Conservation (phyloP, 2,329 filamentous ascomycete species). For the Aspergillus niger region DNA sequence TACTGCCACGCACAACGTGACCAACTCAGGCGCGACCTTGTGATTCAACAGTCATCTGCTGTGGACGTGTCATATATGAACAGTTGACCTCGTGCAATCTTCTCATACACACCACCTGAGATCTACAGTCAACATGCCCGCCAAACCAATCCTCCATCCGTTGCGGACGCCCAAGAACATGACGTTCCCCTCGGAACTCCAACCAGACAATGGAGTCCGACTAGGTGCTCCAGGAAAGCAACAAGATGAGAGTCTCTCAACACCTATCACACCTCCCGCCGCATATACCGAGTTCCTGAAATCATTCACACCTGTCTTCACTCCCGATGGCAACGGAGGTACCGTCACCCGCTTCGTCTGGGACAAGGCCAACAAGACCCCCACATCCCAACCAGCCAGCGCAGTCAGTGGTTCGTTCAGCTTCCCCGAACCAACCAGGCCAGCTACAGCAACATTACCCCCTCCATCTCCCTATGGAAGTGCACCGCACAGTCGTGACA, state of each 20-base stretch:
- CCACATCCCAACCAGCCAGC: slow-evolving; percentile 44
- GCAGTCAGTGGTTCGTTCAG: slow-evolving; percentile 47
- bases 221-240: slow-evolving; percentile 59
- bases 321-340: slow-evolving; percentile 62
- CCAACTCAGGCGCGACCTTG: slow-evolving; percentile 10
- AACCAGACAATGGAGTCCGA: slow-evolving; percentile 58
- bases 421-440: slow-evolving; percentile 57
- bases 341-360: slow-evolving; percentile 51
- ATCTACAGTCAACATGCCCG: slow-evolving; percentile 27
- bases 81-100: not conserved
- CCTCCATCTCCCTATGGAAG: slow-evolving; percentile 61
- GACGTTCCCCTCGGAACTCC: slow-evolving; percentile 56
- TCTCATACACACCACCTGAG: not conserved
- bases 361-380: slow-evolving; percentile 35
- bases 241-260: slow-evolving; percentile 63
- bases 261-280: slow-evolving; percentile 84
- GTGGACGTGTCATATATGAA: not conserved
- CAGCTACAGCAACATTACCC: slow-evolving; percentile 61
- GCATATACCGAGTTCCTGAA: slow-evolving; percentile 95
- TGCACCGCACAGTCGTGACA: slow-evolving; percentile 57
- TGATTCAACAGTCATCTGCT: not conserved
- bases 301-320: slow-evolving; percentile 69
- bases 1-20: slow-evolving; percentile 16
- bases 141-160: slow-evolving; percentile 43
- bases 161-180: slow-evolving; percentile 48